Evolutionary conservation across 306 rosid genomes (phyloP), one percentile per base, ranked within the genome.

Genomic region (Dalbergia cochinchinensis): DNA sequence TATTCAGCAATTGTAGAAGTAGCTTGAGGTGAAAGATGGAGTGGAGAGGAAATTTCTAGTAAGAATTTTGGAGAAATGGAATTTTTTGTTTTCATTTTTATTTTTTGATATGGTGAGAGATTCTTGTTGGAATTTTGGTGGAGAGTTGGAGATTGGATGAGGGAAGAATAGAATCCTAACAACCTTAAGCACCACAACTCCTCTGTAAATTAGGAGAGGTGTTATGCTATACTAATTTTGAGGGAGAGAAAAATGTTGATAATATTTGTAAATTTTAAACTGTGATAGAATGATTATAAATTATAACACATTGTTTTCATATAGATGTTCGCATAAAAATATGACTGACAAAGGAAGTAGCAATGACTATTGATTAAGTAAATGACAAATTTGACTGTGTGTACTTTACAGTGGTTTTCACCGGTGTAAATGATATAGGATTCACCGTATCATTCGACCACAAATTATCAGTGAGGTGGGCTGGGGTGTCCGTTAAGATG

Each of bases 141-240:
- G 18, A 41, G 58, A 53, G 44, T 62, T 62, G 34, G 69, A 8
- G 45, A 65, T n/a, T 54, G 4, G 26, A 33, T 35, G 57, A 78
- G 33, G 15, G 71, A 26, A 0, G 66, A 55, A 68, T 55, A 68
- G 69, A 69, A 58, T 58, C 48, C 15, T 69, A 68, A 74, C 12
- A 8, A 73, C 8, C 11, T 31, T 45, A 16, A 64, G 41, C 62
- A 51, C 71, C 69, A 42, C 62, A 13, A 33, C 53, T 65, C 26
- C 70, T 75, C 35, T 31, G 18, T 48, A 50, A 65, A 50, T 14
- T 60, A 67, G 58, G 83, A 20, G 54, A 39, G 60, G 14, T 69
- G 73, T 69, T 70, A n/a, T n/a, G 47, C 59, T 58, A n/a, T 41
- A 63, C 22, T 31, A 78, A 4, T 82, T 82, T 62, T 71, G 74